phyloP scores from a whole-genome alignment of 331 rosid species.

The Rhamnella rubrinervis region DNA sequence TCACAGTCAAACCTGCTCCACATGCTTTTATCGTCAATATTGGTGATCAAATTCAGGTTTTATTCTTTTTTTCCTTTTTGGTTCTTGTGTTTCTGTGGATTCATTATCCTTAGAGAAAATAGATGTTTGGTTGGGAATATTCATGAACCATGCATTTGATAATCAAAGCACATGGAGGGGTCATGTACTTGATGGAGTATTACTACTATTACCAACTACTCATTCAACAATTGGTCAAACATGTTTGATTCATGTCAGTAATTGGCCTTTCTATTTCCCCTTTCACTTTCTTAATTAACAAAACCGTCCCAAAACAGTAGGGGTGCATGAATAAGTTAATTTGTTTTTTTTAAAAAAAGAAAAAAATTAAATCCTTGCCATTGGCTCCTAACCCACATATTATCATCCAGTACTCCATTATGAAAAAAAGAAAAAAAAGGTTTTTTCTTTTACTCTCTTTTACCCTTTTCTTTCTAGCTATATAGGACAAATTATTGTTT shows the following conservation, averaged over 20 bases:
- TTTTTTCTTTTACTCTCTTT: no score
- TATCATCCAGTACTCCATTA: not conserved
- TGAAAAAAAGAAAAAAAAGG: not conserved
- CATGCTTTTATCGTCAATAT: conserved; percentile 57
- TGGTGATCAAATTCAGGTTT: conserved; percentile 66
- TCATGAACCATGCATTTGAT: conserved; percentile 5
- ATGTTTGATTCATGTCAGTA: no score
- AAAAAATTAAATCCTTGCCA: no score
- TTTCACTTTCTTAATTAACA: not conserved
- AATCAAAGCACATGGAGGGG: conserved; percentile 34
- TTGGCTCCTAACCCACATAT: not conserved
- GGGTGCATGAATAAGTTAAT: not conserved
- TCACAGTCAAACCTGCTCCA: conserved; percentile 51
- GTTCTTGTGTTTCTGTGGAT: no score
- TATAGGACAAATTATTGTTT: no score
- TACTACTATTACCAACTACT: not conserved
- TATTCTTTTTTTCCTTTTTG: not conserved
- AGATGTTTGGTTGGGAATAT: conserved; percentile 7
- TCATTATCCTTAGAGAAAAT: not conserved
- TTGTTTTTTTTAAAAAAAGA: not conserved
- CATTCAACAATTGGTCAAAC: not conserved
- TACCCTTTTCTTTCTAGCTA: no score
- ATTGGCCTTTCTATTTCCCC: not conserved
- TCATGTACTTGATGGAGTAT: conserved; percentile 1
- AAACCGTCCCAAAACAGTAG: not conserved